Conservation (phyloP, 2,329 filamentous ascomycete species). For the Paraphaeosphaeria minitans region DNA sequence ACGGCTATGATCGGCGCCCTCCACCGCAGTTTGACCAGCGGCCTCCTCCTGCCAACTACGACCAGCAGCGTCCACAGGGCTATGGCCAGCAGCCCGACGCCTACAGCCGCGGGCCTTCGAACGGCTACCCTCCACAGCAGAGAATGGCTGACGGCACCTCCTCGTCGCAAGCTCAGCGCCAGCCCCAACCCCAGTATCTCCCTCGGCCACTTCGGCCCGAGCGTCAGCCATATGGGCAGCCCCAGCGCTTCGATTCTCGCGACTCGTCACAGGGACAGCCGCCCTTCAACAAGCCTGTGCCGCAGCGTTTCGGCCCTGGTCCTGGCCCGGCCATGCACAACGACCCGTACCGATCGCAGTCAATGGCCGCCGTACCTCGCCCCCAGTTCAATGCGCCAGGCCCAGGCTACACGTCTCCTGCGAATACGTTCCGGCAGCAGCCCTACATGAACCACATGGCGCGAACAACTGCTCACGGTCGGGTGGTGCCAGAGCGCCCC, state of each 20-base stretch:
- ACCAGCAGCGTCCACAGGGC: slow-evolving; percentile 36
- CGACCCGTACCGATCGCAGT: slow-evolving; percentile 90
- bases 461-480: slow-evolving; percentile 86
- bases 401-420: slow-evolving; percentile 59
- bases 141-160: slow-evolving; percentile 42
- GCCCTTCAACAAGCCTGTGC: slow-evolving; percentile 60
- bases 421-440: slow-evolving; percentile 78
- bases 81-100: slow-evolving; percentile 32
- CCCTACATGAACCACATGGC: slow-evolving; percentile 72
- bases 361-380: slow-evolving; percentile 76
- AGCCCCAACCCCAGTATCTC: slow-evolving; percentile 61
- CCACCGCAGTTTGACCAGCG: slow-evolving; percentile 28
- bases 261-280: slow-evolving; percentile 56
- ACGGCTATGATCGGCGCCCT: slow-evolving; percentile 47
- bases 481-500: slow-evolving; percentile 87
- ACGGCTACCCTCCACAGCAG: slow-evolving; percentile 47
- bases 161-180: slow-evolving; percentile 40
- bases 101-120: slow-evolving; percentile 41
- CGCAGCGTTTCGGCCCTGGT: slow-evolving; percentile 55
- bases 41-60: slow-evolving; percentile 23
- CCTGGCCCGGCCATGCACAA: slow-evolving; percentile 75
- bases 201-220: slow-evolving; percentile 66
- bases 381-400: slow-evolving; percentile 69
- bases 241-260: slow-evolving; percentile 70
- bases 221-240: slow-evolving; percentile 72